These are phyloP conservation scores for Hypoxylon cercidicola DNA, from an alignment of 495 filamentous ascomycete species.

Conservation along the genomic window DNA sequence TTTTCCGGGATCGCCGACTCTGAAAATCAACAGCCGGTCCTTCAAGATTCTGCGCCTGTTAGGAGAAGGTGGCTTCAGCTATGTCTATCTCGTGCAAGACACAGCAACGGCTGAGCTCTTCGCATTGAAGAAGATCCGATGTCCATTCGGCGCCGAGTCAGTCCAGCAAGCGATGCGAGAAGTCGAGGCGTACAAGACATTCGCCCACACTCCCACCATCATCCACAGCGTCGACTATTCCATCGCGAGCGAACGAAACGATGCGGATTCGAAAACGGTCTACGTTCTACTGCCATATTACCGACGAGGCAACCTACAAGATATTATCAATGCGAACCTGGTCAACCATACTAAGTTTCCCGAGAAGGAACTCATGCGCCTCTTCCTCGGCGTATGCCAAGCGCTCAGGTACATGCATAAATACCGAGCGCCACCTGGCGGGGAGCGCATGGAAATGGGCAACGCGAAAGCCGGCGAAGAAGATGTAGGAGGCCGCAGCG, in stretches of 20 bases:
- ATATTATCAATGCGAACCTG: slow-evolving; percentile 97
- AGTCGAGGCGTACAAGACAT: slow-evolving; percentile 94
- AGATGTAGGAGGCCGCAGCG: slow-evolving; percentile 63
- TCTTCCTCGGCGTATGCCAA: slow-evolving; percentile 91
- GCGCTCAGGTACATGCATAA: slow-evolving; percentile 91
- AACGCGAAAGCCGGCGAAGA: slow-evolving; percentile 42
- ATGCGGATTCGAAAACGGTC: slow-evolving; percentile 85
- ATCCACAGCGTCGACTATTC: slow-evolving; percentile 91
- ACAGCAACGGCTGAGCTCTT: slow-evolving; percentile 81
- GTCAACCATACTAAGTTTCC: slow-evolving; percentile 97
- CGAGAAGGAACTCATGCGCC: slow-evolving; percentile 79
- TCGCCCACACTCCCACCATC: slow-evolving; percentile 82
- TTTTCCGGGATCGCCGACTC: slow-evolving; percentile 89
- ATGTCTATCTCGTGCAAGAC: slow-evolving; percentile 98
- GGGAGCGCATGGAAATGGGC: slow-evolving; percentile 62
- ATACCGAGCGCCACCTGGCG: slow-evolving; percentile 66
- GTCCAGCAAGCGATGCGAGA: slow-evolving; percentile 94
- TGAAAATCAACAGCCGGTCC: slow-evolving; percentile 93
- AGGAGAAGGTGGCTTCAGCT: slow-evolving; percentile 97
- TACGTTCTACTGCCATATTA: slow-evolving; percentile 98
- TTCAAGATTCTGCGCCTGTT: slow-evolving; percentile 95
- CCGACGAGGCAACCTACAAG: slow-evolving; percentile 91
- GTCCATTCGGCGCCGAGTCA: slow-evolving; percentile 95
- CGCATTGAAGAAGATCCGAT: slow-evolving; percentile 97
- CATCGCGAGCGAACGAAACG: slow-evolving; percentile 64